Base-by-base conservation (phyloP, 805 yeast genomes). In the Wickerhamiella nectarea region DNA sequence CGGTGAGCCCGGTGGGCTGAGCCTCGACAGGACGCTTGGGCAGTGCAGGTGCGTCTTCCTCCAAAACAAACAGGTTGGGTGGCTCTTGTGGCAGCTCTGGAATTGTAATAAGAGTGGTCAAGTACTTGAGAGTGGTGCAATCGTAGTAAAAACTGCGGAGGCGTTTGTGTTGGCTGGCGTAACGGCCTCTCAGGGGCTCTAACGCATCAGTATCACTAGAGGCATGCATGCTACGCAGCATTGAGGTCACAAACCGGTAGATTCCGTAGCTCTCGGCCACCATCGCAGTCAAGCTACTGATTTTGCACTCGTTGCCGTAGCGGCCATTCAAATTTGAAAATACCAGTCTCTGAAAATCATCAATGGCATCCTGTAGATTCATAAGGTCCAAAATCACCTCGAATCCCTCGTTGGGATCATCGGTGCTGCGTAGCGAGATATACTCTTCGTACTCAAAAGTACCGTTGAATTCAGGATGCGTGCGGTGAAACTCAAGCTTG, bases 381-480 rank as follows among this genome's bases (percentile, higher is more conserved):
- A 85, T 78, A 54, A 89, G 67, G 58, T 85, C 95, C 50, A 84
- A 59, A 48, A 89, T 76, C 0, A 94, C 78, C 57, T 89, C 94
- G 59, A 80, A 87, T 6, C 97, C 97, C 63, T 86, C 95, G 57
- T 89, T 86, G 5, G 96, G 96, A 60, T 89, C 95, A 54, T 84
- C 78, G 31, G 84, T 93, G 2, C 86, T 76, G 46, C 83, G 74
- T 51, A 89, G 69, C 3, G 95, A 83, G 36, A 87, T 76, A 57
- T 89, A 91, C 59, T 89, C 98, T 60, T 86, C 94, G 58, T 89
- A 91, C 59, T 89, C 98, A 61, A 89, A 89, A 29, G 85, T 85
- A 29, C 97, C 98, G 56, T 82, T 89, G 64, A 89, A 91, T 4
- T 86, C 94, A 11, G 83, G 77, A 56, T 91, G 94, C 47, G 72